phyloP scores from a whole-genome alignment of 2,329 filamentous ascomycete species.

The Fusarium sp. region DNA sequence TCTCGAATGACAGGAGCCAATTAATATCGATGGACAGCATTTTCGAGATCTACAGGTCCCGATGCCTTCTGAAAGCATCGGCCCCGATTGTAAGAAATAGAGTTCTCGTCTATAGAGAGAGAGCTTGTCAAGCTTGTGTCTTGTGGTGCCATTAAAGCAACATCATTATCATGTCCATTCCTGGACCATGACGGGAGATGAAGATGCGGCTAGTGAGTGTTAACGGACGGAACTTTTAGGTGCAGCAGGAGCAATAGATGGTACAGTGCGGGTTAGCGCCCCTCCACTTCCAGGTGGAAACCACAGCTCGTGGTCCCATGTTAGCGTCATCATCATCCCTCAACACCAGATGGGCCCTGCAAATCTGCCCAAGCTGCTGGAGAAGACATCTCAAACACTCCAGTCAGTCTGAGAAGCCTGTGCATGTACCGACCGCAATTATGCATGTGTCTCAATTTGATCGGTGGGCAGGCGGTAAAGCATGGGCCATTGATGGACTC shows the following conservation, averaged over 20 bases:
- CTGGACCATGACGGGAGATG: not conserved
- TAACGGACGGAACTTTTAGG: not conserved
- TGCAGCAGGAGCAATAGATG: not conserved
- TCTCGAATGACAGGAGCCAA: constrained; percentile 31
- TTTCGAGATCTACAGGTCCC: constrained; percentile 33
- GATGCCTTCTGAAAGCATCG: constrained; percentile 1
- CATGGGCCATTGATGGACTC: not conserved
- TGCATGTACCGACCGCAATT: not conserved
- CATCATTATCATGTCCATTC: not conserved
- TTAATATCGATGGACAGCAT: constrained; percentile 9
- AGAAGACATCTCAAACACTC: constrained; percentile 12
- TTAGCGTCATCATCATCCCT: constrained; percentile 43
- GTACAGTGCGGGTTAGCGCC: constrained; percentile 13
- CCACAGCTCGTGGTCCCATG: constrained; percentile 39
- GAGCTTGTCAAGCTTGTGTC: not conserved
- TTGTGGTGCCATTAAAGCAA: constrained; percentile 29
- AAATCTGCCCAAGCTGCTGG: constrained; percentile 33
- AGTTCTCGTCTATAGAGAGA: constrained; percentile 2
- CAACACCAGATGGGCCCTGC: constrained; percentile 35
- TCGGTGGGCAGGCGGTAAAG: constrained; percentile 12
- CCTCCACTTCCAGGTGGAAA: constrained; percentile 14
- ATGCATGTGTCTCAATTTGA: constrained; percentile 15
- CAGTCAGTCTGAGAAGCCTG: not conserved
- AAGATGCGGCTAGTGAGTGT: not conserved
- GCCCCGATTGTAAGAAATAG: constrained; percentile 5